Evolutionary conservation across 2,329 filamentous ascomycete species (phyloP).

Genomic region (Ophiocordyceps camponoti-floridani): DNA sequence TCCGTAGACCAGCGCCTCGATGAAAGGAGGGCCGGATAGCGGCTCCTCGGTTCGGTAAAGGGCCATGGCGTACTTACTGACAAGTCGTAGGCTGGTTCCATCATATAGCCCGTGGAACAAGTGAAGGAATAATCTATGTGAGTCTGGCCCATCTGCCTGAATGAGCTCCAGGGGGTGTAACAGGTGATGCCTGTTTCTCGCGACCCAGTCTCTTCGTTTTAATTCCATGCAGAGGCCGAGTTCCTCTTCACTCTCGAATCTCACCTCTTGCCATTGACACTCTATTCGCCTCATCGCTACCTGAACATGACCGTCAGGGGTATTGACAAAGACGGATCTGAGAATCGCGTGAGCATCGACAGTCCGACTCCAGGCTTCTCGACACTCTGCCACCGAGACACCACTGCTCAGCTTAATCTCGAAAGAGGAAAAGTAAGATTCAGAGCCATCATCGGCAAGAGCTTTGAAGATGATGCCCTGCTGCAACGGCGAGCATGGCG

Average conservation of each 20-base stretch:
- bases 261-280: conserved; percentile 25
- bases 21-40: conserved; percentile 33
- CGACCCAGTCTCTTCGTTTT: conserved; percentile 32
- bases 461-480: conserved; percentile 69
- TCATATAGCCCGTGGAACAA: conserved; percentile 85
- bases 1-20: conserved; percentile 50
- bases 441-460: conserved; percentile 29
- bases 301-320: conserved; percentile 61
- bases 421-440: conserved; percentile 66
- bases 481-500: conserved; percentile 72
- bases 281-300: conserved; percentile 33
- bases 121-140: conserved; percentile 35
- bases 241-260: conserved; percentile 9
- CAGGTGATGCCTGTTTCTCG: conserved; percentile 28
- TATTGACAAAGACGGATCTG: conserved; percentile 54
- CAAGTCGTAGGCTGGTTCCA: conserved; percentile 54
- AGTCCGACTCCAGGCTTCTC: conserved; percentile 37
- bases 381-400: conserved; percentile 29
- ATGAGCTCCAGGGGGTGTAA: conserved; percentile 33
- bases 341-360: conserved; percentile 42
- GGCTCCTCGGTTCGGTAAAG: conserved; percentile 6
- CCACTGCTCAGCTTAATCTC: conserved; percentile 30
- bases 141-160: conserved; percentile 12
- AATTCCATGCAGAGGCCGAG: conserved; percentile 15
- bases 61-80: conserved; percentile 38